These are phyloP conservation scores for Grigorovia jiainica DNA, from an alignment of 805 yeast species.

Conservation along the genomic window DNA sequence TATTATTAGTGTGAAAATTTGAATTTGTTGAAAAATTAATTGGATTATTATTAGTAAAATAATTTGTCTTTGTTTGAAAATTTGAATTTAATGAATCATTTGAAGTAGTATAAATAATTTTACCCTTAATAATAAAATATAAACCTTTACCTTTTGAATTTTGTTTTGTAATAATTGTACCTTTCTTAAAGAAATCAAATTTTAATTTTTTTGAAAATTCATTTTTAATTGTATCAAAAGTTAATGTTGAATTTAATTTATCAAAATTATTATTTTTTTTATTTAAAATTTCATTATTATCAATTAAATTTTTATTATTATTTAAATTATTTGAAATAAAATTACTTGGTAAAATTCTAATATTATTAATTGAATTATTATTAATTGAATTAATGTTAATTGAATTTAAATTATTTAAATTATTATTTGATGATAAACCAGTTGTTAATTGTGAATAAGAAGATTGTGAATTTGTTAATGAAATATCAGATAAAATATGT, in stretches of 20 bases:
- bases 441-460: slow-evolving; percentile 12
- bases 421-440: too few relatives aligned
- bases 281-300: slow-evolving; percentile 5
- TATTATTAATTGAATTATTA: slow-evolving; percentile 9
- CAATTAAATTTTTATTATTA: slow-evolving; percentile 5
- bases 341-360: slow-evolving; percentile 21
- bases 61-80: neutral
- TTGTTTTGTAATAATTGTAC: slow-evolving; percentile 50
- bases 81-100: neutral
- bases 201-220: slow-evolving; percentile 55
- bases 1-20: neutral
- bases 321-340: neutral
- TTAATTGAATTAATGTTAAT: slow-evolving; percentile 11
- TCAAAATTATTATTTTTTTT: slow-evolving; percentile 13
- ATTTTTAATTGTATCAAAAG: slow-evolving; percentile 42
- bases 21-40: neutral
- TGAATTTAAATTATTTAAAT: too few relatives aligned
- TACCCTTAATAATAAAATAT: slow-evolving; percentile 72
- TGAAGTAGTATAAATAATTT: slow-evolving; percentile 42
- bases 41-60: neutral
- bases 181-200: slow-evolving; percentile 43
- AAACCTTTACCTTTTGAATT: slow-evolving; percentile 64
- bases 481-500: neutral
- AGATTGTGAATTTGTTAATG: slow-evolving; percentile 3
- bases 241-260: slow-evolving; percentile 23